phyloP scores from a whole-genome alignment of 148 eudicot species.

The Rhododendron simsii region DNA sequence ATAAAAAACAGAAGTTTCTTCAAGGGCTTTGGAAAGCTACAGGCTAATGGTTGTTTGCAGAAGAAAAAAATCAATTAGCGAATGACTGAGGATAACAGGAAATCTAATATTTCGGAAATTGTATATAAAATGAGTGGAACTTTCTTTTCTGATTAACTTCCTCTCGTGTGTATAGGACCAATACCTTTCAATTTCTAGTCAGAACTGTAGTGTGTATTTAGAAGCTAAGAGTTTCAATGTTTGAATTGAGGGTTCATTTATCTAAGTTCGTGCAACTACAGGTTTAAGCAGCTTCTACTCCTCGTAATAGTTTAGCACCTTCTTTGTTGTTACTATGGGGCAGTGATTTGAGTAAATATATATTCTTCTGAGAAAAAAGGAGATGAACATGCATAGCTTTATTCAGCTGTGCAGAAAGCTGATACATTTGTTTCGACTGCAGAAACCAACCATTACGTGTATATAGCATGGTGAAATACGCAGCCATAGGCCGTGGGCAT shows the following conservation, averaged over 20 bases:
- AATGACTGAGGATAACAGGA: neutral
- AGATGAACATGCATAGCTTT: neutral
- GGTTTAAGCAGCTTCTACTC: neutral
- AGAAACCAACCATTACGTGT: slow-evolving; percentile 51
- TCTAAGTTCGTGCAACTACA: neutral
- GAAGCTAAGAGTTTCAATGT: neutral
- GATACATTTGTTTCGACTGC: slow-evolving; percentile 11
- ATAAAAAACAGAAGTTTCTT: neutral
- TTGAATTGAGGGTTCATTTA: neutral
- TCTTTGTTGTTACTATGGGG: neutral
- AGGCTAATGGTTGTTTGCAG: neutral
- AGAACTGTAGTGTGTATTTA: neutral
- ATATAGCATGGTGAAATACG: slow-evolving; percentile 50
- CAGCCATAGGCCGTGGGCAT: slow-evolving; percentile 49
- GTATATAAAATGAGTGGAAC: neutral
- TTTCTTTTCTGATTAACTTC: neutral
- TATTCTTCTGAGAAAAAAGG: neutral
- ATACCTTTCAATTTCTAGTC: neutral
- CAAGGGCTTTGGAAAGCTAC: neutral
- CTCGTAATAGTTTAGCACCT: neutral
- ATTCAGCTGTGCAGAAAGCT: neutral
- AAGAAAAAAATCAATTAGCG: neutral
- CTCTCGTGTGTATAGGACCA: neutral
- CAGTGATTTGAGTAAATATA: neutral
- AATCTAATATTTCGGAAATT: neutral